phyloP scores from a whole-genome alignment of 495 filamentous ascomycete genomes.

The Aspergillus indologenus region DNA sequence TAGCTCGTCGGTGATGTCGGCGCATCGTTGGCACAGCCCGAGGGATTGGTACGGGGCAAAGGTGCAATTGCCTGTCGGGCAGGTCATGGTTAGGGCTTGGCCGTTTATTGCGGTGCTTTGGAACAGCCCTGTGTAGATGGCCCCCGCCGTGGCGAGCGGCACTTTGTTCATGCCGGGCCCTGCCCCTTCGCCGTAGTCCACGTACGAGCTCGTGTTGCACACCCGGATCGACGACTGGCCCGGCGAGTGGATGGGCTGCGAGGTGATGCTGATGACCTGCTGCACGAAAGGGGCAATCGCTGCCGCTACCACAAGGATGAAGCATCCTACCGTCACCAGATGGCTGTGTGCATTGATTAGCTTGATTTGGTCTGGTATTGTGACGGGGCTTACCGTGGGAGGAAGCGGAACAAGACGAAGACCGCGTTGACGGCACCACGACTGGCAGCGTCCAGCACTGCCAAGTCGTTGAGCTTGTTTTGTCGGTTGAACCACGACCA shows the following conservation, averaged over 20 bases:
- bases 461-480: slow-evolving; percentile 41
- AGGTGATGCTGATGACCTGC: slow-evolving; percentile 36
- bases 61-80: slow-evolving; percentile 45
- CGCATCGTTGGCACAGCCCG: slow-evolving; percentile 39
- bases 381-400: background rate
- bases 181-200: slow-evolving; percentile 28
- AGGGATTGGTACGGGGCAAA: slow-evolving; percentile 43
- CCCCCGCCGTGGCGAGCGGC: slow-evolving; percentile 32
- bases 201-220: slow-evolving; percentile 25
- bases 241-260: slow-evolving; percentile 17
- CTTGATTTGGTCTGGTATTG: no score
- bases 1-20: slow-evolving; percentile 33
- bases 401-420: background rate
- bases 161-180: slow-evolving; percentile 28
- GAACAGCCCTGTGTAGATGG: slow-evolving; percentile 39
- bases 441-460: slow-evolving; percentile 41
- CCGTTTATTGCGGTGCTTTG: slow-evolving; percentile 22
- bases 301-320: slow-evolving; percentile 37
- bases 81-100: slow-evolving; percentile 23
- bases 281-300: slow-evolving; percentile 46
- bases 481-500: slow-evolving; percentile 47
- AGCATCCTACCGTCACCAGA: slow-evolving; percentile 39
- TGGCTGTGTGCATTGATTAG: slow-evolving; percentile 27
- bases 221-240: slow-evolving; percentile 22
- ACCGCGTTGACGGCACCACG: slow-evolving; percentile 22